phyloP scores from a whole-genome alignment of 768 basidiomycete genomes.

The Pisolithus orientalis region DNA sequence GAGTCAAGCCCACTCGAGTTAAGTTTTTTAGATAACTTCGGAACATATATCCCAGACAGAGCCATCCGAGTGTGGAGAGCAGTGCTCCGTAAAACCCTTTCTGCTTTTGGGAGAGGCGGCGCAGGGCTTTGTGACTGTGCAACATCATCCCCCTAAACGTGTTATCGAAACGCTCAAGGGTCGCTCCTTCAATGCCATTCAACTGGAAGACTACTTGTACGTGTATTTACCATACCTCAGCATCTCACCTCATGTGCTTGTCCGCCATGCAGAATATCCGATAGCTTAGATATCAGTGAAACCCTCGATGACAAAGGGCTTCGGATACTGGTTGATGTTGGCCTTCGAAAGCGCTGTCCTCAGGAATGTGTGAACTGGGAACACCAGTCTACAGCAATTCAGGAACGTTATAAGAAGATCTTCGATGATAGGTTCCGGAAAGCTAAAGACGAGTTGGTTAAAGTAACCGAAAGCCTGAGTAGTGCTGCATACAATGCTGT shows the following conservation, averaged over 20 bases:
- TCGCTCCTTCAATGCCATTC: slow-evolving; percentile 3
- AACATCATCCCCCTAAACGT: slow-evolving; percentile 10
- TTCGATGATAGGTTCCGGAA: neutral
- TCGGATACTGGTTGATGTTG: slow-evolving; percentile 21
- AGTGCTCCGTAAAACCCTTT: slow-evolving; percentile 11
- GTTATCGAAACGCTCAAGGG: neutral
- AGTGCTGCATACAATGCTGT: slow-evolving; percentile 16
- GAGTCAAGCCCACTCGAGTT: neutral
- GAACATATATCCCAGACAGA: slow-evolving; percentile 6
- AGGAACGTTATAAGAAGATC: neutral
- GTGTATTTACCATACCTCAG: neutral
- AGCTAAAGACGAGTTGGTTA: neutral
- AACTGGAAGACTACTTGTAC: slow-evolving; percentile 11
- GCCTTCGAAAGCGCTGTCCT: slow-evolving; percentile 24
- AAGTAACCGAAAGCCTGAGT: slow-evolving; percentile 4
- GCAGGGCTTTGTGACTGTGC: slow-evolving; percentile 28
- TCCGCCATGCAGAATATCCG: slow-evolving; percentile 7
- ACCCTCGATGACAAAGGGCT: slow-evolving; percentile 6
- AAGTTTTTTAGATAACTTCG: neutral
- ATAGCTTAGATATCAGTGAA: slow-evolving; percentile 11
- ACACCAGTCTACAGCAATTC: slow-evolving; percentile 4
- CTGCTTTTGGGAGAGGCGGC: slow-evolving; percentile 29
- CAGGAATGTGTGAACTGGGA: slow-evolving; percentile 17
- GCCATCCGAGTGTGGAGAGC: slow-evolving; percentile 7
- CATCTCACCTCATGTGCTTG: neutral